Base-by-base conservation (phyloP, 345 rosid genomes). In the Brassica napus region DNA sequence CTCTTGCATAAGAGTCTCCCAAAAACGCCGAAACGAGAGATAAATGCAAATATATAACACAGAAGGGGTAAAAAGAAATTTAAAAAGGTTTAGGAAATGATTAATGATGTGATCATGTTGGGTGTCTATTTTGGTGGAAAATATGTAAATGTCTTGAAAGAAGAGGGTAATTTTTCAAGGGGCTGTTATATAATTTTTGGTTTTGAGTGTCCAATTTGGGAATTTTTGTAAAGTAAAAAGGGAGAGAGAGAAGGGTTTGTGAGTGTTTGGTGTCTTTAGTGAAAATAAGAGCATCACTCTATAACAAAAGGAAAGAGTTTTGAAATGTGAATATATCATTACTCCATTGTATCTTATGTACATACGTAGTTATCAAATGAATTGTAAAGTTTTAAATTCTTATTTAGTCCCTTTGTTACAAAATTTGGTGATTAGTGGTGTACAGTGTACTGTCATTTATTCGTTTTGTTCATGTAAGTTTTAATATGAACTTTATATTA, bases 1-100 rank as follows among this genome's bases (percentile, higher is more conserved):
- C 98, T 11, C 77, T 85, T 87, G 98, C 98, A 2, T 92, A 83
- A 72, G 35, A 60, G n/a, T 0, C 8, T 42, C 47, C 3, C 58
- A 14, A 23, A n/a, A 49, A 8, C 14, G 26, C 24, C 49, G 59
- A 2, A 32, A 71, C 1, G 0, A 69, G 64, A 7, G 55, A 35
- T 30, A 34, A 7, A 16, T 72, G 73, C 82, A 60, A 32, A 73
- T 78, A 70, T 65, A 71, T 72, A 78, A 58, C 82, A 30, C 63
- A 66, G 39, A 42, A n/a, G n/a, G 35, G 18, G 44, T 39, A 55
- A 9, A 6, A 16, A 28, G 2, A 0, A 52, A 12, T 52, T 70
- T 37, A 37, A 16, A 72, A 10, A 57, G 67, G 68, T 11, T 55
- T 78, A 78, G 81, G 61, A 32, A 57, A 37, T 72, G 76, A 63